phyloP scores from a whole-genome alignment of 139 green algal genomes.

The Diplosphaera chodatii region DNA sequence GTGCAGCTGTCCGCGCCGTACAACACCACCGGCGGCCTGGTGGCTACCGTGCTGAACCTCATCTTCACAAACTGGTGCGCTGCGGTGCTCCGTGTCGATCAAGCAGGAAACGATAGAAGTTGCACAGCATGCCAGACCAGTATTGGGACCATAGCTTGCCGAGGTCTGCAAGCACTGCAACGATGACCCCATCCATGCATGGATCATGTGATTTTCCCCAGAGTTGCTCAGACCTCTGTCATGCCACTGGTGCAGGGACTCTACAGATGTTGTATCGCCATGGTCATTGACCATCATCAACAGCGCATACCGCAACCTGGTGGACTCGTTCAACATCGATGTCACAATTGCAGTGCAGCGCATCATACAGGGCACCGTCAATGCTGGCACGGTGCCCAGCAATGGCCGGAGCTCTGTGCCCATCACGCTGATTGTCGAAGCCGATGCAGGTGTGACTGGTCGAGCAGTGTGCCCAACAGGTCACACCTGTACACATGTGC shows the following conservation, averaged over 20 bases:
- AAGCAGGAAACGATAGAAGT: too few species aligned
- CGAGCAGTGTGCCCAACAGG: too few species aligned
- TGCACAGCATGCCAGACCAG: too few species aligned
- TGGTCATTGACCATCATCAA: neutral
- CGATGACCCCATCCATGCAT: too few species aligned
- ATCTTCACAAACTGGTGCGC: neutral
- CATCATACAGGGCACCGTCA: neutral
- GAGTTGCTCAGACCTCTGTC: too few species aligned
- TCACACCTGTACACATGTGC: too few species aligned
- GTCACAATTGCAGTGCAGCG: neutral
- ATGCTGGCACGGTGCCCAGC: neutral
- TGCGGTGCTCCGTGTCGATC: too few species aligned
- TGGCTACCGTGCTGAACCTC: neutral
- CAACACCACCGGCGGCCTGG: neutral
- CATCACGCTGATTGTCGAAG: neutral
- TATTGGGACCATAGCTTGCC: too few species aligned
- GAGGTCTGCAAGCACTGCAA: too few species aligned
- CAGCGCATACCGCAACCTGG: neutral
- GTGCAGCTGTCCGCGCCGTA: neutral
- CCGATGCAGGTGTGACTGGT: neutral
- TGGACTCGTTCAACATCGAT: neutral
- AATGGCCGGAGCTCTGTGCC: neutral
- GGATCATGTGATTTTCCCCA: too few species aligned
- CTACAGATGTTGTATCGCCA: neutral
- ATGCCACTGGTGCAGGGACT: neutral